These are phyloP conservation scores for Stephania japonica DNA, from an alignment of 164 flowering plant genomes.

Conservation along the genomic window DNA sequence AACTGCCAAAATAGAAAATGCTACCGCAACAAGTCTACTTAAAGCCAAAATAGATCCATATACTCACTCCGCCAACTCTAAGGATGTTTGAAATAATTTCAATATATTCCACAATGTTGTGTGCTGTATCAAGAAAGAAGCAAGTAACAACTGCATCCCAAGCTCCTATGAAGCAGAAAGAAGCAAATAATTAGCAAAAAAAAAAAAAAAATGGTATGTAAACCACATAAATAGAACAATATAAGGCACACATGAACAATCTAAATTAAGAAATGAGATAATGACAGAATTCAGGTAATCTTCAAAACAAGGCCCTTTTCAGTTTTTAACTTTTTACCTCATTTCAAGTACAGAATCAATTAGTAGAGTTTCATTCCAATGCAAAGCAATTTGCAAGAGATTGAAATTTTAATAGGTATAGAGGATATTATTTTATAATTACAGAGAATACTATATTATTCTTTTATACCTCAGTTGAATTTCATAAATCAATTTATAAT, in stretches of 20 bases:
- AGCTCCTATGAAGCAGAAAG: conserved; percentile 38
- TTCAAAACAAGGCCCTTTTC: too few species aligned
- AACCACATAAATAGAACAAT: neutral
- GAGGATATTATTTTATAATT: too few species aligned
- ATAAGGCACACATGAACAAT: neutral
- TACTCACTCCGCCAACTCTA: conserved; percentile 90
- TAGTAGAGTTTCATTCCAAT: too few species aligned
- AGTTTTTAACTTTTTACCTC: too few species aligned
- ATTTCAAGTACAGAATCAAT: too few species aligned
- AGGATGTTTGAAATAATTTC: conserved; percentile 82
- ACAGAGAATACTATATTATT: too few species aligned
- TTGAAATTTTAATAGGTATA: too few species aligned
- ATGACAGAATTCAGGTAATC: too few species aligned
- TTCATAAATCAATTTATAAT: too few species aligned
- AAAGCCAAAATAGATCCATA: conserved; percentile 3
- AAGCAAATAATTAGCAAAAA: neutral
- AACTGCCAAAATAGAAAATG: neutral
- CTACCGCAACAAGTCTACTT: neutral
- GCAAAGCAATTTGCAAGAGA: too few species aligned
- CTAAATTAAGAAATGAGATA: neutral
- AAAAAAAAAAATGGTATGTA: neutral
- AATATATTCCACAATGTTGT: conserved; percentile 85
- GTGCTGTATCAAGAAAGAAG: conserved; percentile 96
- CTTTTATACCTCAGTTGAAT: too few species aligned
- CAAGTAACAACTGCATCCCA: conserved; percentile 99